Base-by-base conservation (phyloP, 768 basidiomycete species). In the Clitopilus hobsonii region DNA sequence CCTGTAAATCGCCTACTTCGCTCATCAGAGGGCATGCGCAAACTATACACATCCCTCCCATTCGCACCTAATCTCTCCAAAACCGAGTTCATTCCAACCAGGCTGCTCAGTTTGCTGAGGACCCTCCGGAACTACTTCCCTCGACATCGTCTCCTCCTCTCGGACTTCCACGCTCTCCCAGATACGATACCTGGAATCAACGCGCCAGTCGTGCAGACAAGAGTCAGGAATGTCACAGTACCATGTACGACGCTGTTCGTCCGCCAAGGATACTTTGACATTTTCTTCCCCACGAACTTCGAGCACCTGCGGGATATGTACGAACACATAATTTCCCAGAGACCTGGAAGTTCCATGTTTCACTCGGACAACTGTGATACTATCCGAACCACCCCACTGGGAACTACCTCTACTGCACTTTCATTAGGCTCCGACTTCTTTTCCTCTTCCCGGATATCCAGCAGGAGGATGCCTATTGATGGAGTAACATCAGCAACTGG, bases 211-310 rank as follows among this genome's bases (percentile, higher is more conserved):
- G 97, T 98, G 22, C 97, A 99, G 72, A 98, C 97, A 23, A 83
- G 93, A 51, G 87, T 89, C 66, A 84, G 82, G 45, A 89, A 88
- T 56, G 80, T 81, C 48, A 94, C 91, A 64, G 88, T 98, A 1
- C 90, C 97, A 3, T 94, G 92, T 63, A 78, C 86, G 58, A 98
- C 91, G 13, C 79, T 97, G 54, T 84, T 96, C 62, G 97, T 99
- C 56, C 86, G 86, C 62, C 96, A 90, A 64, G 97, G 97, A 6
- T 95, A 86, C 73, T 99, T 99, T 69, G 97, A 99, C 69, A 98
- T 98, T 57, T 92, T 99, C 75, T 99, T 99, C 74, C 97, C 97
- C 8, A 98, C 96, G 11, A 76, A 91, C 66, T 98, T 98, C 60
- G 82, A 81, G 52, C 80, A 78, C 20, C 77, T 98, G 53, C 77